phyloP scores from a whole-genome alignment of 352 stramenopile species.

The Phytophthora citricola region DNA sequence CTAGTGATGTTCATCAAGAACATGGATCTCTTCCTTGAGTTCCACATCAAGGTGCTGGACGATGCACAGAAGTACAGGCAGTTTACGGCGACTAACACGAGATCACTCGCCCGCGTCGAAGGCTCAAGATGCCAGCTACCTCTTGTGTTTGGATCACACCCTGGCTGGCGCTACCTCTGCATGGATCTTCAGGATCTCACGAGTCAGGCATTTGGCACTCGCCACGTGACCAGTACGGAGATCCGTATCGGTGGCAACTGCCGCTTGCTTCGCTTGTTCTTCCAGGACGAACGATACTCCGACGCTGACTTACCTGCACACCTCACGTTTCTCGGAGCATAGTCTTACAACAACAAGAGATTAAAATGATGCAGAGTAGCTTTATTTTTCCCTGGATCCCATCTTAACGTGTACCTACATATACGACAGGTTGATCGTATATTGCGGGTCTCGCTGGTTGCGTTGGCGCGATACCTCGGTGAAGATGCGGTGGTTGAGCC shows the following conservation, averaged over 20 bases:
- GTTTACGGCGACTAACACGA: conserved; percentile 73
- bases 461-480: conserved; percentile 85
- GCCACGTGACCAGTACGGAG: conserved; percentile 76
- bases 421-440: conserved; percentile 88
- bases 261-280: conserved; percentile 77
- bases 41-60: conserved; percentile 76
- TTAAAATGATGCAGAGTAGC: neutral
- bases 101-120: conserved; percentile 71
- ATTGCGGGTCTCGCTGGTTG: conserved; percentile 88
- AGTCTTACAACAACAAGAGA: neutral
- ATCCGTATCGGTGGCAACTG: conserved; percentile 71
- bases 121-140: conserved; percentile 62
- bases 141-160: conserved; percentile 47
- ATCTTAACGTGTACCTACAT: conserved; percentile 49
- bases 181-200: conserved; percentile 81
- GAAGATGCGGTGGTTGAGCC: conserved; percentile 86
- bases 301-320: conserved; percentile 71
- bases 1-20: conserved; percentile 87
- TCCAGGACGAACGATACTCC: conserved; percentile 81
- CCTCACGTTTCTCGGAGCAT: conserved; percentile 68
- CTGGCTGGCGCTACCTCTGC: conserved; percentile 77
- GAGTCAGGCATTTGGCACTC: conserved; percentile 67
- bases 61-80: conserved; percentile 70
- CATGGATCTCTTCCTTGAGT: conserved; percentile 75
- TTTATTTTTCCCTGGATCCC: conserved; percentile 1